Base-by-base conservation (phyloP, 805 yeast species). In the Candida argentea region DNA sequence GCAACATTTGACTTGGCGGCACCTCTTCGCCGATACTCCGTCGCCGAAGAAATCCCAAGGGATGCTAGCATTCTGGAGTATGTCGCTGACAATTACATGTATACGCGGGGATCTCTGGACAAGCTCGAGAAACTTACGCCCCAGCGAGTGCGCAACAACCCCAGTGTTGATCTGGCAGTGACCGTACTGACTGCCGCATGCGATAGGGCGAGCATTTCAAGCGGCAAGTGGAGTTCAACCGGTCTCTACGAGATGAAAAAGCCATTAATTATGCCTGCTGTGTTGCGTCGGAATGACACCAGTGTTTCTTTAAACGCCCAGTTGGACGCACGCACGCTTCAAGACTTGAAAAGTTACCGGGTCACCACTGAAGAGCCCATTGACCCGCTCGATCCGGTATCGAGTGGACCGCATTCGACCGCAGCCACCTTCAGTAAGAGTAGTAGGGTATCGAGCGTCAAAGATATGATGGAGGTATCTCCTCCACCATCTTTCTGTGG, bases 181-280 rank as follows among this genome's bases (percentile, higher is more conserved):
- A 18, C 7, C 7, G 10, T 10, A 8, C 7, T 8, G 10, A 8
- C 20, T 10, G 20, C 20, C 20, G 10, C 20, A 18, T 8, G 9
- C 10, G 10, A 18, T 18, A 10, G 10, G 20, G 20, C 9, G 10
- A 18, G 20, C 20, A 18, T 18, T 18, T 8, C 20, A 8, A 18
- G 20, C 20, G 7, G 9, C 10, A 18, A 24, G 11, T 17, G 13
- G n/a, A 15, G 12, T 4, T 9, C 28, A 5, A 16, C 23, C 25
- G 10, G 20, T 18, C 24, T 70, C 22, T 65, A 68, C 40, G 63
- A 61, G 33, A 57, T 61, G 24, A 67, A 60, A 31, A 51, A 66
- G 26, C 70, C 72, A 4, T 46, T 65, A 33, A 59, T 65, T 40
- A 50, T 64, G 2, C 77, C 77, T 4, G 71, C 75, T 2, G 76